These are phyloP conservation scores for Colletotrichum lentis DNA, from an alignment of 2,329 filamentous ascomycete species.

Conservation along the genomic window DNA sequence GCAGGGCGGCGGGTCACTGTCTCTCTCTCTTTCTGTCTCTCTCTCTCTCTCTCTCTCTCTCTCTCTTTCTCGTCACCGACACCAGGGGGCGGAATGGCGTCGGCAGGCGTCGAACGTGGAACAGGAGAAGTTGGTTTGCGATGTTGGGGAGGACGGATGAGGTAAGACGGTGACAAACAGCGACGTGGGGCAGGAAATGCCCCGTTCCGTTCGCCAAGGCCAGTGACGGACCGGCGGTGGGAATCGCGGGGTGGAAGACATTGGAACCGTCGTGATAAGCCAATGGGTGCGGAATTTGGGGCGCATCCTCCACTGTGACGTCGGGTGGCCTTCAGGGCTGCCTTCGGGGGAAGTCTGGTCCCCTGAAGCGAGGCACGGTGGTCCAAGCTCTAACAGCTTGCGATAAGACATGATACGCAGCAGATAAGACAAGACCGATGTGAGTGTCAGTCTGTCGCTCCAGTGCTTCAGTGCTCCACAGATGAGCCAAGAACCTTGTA, in stretches of 20 bases:
- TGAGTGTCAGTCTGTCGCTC: not conserved
- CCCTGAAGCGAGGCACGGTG: not conserved
- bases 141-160: not conserved
- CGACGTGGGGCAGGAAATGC: conserved; percentile 1
- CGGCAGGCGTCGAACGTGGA: not conserved
- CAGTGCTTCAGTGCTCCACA: not conserved
- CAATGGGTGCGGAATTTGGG: conserved; percentile 1
- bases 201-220: not conserved
- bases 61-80: not conserved
- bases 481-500: conserved; percentile 23
- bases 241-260: conserved; percentile 24
- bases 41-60: no score
- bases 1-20: no score
- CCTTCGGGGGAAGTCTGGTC: conserved; percentile 9
- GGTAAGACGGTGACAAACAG: not conserved
- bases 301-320: conserved; percentile 33
- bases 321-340: conserved; percentile 19
- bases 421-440: conserved; percentile 36
- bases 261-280: not conserved
- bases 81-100: not conserved
- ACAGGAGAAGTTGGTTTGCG: not conserved
- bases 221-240: not conserved
- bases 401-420: conserved; percentile 15
- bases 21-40: no score
- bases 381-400: conserved; percentile 27